These are phyloP conservation scores for Pisolithus tinctorius DNA, from an alignment of 768 basidiomycete species.

Conservation along the genomic window DNA sequence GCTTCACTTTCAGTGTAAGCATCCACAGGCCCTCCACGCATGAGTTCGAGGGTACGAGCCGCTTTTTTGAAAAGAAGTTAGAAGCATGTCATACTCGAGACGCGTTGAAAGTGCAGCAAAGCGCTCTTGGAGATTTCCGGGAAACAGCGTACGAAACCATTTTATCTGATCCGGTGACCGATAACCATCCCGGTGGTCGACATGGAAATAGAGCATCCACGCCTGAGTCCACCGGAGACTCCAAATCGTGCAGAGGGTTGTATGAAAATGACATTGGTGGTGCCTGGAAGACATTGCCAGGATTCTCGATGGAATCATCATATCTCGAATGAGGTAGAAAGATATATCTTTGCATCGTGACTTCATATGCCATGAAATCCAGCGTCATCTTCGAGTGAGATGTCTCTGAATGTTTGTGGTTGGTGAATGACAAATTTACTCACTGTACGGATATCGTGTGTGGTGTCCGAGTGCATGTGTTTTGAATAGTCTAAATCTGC, in stretches of 20 bases:
- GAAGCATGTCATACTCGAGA: no score
- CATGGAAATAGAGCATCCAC: background rate
- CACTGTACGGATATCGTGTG: background rate
- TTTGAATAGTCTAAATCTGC: slow-evolving; percentile 12
- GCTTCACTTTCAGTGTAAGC: no score
- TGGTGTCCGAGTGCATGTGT: background rate
- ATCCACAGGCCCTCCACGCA: no score
- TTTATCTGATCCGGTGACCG: no score
- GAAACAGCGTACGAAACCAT: no score
- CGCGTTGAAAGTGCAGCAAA: no score
- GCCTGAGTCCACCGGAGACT: background rate
- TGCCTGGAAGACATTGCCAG: background rate
- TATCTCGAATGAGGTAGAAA: background rate
- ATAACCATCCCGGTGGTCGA: background rate
- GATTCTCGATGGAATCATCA: background rate
- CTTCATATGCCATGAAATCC: background rate
- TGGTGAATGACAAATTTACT: background rate
- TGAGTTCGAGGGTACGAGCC: no score
- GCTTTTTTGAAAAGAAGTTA: no score
- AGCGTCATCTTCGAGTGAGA: background rate
- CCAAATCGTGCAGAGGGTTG: background rate
- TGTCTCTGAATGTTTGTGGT: background rate
- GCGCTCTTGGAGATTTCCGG: no score
- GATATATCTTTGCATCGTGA: background rate
- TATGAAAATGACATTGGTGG: background rate